Evolutionary conservation across 345 rosid species (phyloP).

Genomic region (Excoecaria agallocha): DNA sequence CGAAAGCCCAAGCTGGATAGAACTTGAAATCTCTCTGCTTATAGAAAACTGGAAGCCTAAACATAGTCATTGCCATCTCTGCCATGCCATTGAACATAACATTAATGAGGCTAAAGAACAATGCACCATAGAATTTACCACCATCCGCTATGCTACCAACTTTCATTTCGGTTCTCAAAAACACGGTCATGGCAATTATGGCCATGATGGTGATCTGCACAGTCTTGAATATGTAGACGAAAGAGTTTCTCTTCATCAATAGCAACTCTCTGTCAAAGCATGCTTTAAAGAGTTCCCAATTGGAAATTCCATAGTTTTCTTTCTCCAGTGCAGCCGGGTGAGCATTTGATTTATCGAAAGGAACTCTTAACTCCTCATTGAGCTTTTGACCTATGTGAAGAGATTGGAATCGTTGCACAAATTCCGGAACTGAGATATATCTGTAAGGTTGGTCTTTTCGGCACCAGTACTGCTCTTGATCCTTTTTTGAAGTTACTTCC

Average conservation of each 20-base stretch:
- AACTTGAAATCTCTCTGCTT: constrained; percentile 35
- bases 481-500: constrained; percentile 58
- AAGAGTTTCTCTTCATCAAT: constrained; percentile 49
- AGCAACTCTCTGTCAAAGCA: constrained; percentile 58
- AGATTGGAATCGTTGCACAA: constrained; percentile 35
- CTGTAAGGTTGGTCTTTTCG: constrained; percentile 35
- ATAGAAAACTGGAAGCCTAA: constrained; percentile 48
- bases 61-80: constrained; percentile 51
- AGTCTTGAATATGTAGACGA: constrained; percentile 51
- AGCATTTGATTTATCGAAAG: constrained; percentile 38
- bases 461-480: constrained; percentile 59
- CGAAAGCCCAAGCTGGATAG: constrained; percentile 67
- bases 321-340: constrained; percentile 57
- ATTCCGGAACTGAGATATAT: constrained; percentile 41
- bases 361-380: constrained; percentile 37
- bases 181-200: constrained; percentile 50
- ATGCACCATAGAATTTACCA: constrained; percentile 48
- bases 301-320: constrained; percentile 51
- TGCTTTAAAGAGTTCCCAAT: constrained; percentile 58
- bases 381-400: constrained; percentile 44
- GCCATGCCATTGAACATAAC: constrained; percentile 65
- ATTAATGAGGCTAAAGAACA: constrained; percentile 51
- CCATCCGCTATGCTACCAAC: constrained; percentile 29
- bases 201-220: constrained; percentile 55
- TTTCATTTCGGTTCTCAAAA: constrained; percentile 44